Percentiles rank a stretch among this genome's conserved stretches.
Conservation (phyloP, 202 grass and related monocot species). For the Setaria italica region DNA sequence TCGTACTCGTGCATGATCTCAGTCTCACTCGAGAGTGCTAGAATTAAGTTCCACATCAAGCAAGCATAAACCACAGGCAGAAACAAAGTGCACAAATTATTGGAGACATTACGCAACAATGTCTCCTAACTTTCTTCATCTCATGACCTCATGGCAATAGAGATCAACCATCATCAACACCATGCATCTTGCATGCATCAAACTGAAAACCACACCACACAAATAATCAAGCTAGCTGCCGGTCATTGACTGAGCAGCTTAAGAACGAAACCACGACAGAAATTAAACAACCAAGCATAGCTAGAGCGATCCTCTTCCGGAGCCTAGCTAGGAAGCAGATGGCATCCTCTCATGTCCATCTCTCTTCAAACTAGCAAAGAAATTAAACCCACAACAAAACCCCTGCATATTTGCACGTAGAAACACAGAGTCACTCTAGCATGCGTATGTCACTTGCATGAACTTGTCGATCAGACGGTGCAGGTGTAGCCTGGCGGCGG, state of each 20-base stretch:
- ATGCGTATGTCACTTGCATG: background rate
- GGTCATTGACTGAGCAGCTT: background rate
- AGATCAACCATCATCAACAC: background rate
- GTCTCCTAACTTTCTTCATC: background rate
- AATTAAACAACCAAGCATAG: background rate
- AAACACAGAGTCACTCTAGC: background rate
- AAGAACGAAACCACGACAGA: conserved; percentile 12
- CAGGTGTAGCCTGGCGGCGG: conserved; percentile 89
- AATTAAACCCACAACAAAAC: background rate
- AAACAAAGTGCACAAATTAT: background rate
- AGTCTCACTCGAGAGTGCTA: background rate
- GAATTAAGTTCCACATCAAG: background rate
- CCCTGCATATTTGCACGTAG: conserved; percentile 12
- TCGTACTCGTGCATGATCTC: conserved; percentile 1
- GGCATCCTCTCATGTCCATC: conserved; percentile 70
- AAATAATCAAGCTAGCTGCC: conserved; percentile 10
- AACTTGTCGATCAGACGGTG: conserved; percentile 49
- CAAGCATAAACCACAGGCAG: background rate
- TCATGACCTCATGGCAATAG: background rate
- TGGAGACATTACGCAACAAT: background rate
- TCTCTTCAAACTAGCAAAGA: background rate
- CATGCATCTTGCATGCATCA: background rate
- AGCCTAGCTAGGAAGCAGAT: background rate
- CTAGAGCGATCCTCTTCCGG: conserved; percentile 11
- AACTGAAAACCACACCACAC: background rate